phyloP scores from a whole-genome alignment of 371 early-diverging fungal species.

The Conidiobolus incongruus region DNA sequence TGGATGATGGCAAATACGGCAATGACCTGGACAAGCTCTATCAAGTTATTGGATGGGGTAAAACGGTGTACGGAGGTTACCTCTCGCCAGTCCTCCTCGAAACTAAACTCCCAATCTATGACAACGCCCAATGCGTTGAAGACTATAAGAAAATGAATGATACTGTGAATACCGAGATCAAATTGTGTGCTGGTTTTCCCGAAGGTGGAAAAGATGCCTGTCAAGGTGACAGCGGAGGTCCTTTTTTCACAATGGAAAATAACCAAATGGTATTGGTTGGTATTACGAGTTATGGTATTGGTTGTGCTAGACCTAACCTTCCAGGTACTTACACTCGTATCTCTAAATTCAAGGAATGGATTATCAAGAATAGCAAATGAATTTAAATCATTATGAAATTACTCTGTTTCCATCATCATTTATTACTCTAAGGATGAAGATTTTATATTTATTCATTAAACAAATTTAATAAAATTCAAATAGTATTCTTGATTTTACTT shows the following conservation, averaged over 20 bases:
- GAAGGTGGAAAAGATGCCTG: constrained; percentile 1
- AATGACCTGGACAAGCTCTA: neutral
- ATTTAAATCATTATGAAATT: too few relatives aligned
- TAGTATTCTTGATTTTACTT: too few relatives aligned
- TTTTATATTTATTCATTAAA: too few relatives aligned
- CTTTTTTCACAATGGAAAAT: neutral
- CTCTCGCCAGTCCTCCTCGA: neutral
- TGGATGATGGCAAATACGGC: neutral
- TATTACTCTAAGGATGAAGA: too few relatives aligned
- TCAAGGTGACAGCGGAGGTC: constrained; percentile 1
- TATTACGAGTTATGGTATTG: neutral
- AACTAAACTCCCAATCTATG: neutral
- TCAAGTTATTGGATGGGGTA: neutral
- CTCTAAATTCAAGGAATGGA: neutral
- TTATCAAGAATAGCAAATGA: too few relatives aligned
- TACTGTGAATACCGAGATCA: neutral
- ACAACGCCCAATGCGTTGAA: neutral
- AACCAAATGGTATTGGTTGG: neutral
- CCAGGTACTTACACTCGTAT: neutral
- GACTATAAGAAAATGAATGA: neutral
- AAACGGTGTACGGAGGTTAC: neutral
- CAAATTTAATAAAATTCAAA: too few relatives aligned
- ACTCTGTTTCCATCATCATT: too few relatives aligned
- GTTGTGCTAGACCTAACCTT: neutral
- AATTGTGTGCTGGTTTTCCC: neutral